Evolutionary conservation across 768 basidiomycete species (phyloP), one percentile per base, ranked within the genome.

Genomic region (Russula sp.): DNA sequence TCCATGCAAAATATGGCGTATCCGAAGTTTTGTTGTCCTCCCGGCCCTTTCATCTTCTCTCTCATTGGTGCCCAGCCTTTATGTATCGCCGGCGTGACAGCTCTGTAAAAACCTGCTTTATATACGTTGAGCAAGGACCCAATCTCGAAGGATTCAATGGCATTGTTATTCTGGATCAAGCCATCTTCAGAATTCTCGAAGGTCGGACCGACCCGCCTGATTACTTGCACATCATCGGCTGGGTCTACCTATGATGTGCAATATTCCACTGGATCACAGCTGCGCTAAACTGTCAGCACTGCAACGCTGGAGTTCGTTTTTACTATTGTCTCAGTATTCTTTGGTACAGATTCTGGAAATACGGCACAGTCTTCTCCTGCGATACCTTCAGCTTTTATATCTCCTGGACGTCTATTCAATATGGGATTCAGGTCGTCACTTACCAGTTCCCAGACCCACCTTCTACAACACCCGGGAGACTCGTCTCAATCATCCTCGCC

Each of bases 341-440:
- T 49, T 14, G 35, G 10, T 45, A 22, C 42, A 22, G 22, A 36
- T 13, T 59, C 90, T 88, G 85, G 79, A 89, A 88, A 79, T 91
- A 92, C 66, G 91, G 94, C 29, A 94, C 93, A 0, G 77, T 90
- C 7, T 94, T 95, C 73, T 87, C 92, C 22, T 94, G 92, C 70
- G 92, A 94, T 66, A 93, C 90, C 0, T 95, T 94, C 67, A 92
- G 93, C 1, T 95, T 93, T 73, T 95, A 93, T 71, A 91, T 95
- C 1, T 87, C 89, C n/a, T 93, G 88, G 83, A 90, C 90, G 1
- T 93, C 91, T 67, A 78, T 90, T 7, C 90, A 96, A 74, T 95
- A 95, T 64, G 92, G 92, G 35, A 82, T 92, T 14, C 93, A 94
- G 73, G 83, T 93, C 20, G 76, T 88, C 61, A 88, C 86, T 1